These are phyloP conservation scores for Hanseniaspora nectarophila DNA, from an alignment of 805 yeast species.

Conservation along the genomic window DNA sequence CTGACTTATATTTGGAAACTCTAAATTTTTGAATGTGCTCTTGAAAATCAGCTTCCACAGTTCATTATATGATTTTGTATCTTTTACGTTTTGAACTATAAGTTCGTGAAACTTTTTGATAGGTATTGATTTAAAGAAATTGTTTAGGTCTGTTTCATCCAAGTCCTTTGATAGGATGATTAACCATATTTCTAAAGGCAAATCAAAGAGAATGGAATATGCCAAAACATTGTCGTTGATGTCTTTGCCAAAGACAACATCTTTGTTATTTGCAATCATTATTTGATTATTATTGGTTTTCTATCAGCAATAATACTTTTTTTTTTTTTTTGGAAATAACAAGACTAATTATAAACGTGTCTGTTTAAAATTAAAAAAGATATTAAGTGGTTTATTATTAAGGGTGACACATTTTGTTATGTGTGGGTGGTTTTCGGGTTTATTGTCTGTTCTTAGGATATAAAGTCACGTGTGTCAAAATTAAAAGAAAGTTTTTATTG, in stretches of 20 bases:
- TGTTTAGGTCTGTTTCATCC: constrained; percentile 2
- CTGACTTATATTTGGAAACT: constrained; percentile 31
- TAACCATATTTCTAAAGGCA: constrained; percentile 13
- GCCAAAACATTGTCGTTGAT: background rate
- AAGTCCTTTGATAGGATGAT: constrained; percentile 5
- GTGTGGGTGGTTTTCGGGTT: too few relatives aligned
- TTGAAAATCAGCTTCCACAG: constrained; percentile 33
- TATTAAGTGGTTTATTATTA: too few relatives aligned
- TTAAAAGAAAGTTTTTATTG: too few relatives aligned
- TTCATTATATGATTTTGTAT: constrained; percentile 26
- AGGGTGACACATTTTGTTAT: too few relatives aligned
- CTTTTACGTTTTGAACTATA: background rate
- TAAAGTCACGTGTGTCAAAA: too few relatives aligned
- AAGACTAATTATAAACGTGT: too few relatives aligned
- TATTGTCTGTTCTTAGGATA: too few relatives aligned
- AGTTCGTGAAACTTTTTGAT: background rate
- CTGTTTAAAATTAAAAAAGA: too few relatives aligned
- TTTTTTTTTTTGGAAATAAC: too few relatives aligned
- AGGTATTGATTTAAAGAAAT: constrained; percentile 13
- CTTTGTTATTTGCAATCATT: background rate
- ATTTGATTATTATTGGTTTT: too few relatives aligned
- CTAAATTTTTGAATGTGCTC: constrained; percentile 23
- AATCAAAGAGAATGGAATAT: constrained; percentile 5
- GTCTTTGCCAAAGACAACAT: background rate
- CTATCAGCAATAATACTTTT: too few relatives aligned